Evolutionary conservation across 768 basidiomycete species (phyloP).

Genomic region (Floccularia luteovirens): DNA sequence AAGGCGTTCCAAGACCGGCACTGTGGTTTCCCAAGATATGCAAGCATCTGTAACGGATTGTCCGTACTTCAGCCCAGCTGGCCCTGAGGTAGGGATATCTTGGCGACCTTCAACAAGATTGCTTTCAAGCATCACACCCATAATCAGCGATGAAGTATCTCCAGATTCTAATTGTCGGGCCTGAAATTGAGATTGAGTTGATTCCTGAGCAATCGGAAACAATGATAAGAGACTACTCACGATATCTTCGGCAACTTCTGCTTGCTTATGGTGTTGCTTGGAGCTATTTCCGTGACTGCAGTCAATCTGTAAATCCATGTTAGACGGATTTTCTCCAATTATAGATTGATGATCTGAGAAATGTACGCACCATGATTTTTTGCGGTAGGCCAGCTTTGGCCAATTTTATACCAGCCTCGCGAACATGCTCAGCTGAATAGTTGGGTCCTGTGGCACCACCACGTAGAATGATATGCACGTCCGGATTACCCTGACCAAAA

Average conservation of each 20-base stretch:
- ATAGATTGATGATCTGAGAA: slow-evolving; percentile 5
- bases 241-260: slow-evolving; percentile 85
- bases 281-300: slow-evolving; percentile 95
- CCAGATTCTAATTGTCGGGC: slow-evolving; percentile 64
- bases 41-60: slow-evolving; percentile 88
- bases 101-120: slow-evolving; percentile 86
- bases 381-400: slow-evolving; percentile 69
- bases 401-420: slow-evolving; percentile 67
- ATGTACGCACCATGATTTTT: slow-evolving; percentile 88
- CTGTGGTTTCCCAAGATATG: slow-evolving; percentile 84
- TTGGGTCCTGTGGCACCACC: slow-evolving; percentile 90
- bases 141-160: slow-evolving; percentile 67
- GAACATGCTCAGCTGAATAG: slow-evolving; percentile 73
- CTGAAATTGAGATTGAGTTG: slow-evolving; percentile 22
- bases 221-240: slow-evolving; percentile 36
- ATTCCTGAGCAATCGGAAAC: not conserved
- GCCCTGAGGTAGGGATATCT: slow-evolving; percentile 70
- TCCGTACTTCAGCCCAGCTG: slow-evolving; percentile 69
- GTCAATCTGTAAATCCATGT: slow-evolving; percentile 65
- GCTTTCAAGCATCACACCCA: slow-evolving; percentile 95
- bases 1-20: slow-evolving; percentile 74
- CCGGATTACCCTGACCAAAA: slow-evolving; percentile 66
- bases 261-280: slow-evolving; percentile 87
- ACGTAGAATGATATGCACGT: slow-evolving; percentile 91
- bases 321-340: slow-evolving; percentile 1